Evolutionary conservation across 2,329 filamentous ascomycete species (phyloP).

Genomic region (Raffaelea arxii): DNA sequence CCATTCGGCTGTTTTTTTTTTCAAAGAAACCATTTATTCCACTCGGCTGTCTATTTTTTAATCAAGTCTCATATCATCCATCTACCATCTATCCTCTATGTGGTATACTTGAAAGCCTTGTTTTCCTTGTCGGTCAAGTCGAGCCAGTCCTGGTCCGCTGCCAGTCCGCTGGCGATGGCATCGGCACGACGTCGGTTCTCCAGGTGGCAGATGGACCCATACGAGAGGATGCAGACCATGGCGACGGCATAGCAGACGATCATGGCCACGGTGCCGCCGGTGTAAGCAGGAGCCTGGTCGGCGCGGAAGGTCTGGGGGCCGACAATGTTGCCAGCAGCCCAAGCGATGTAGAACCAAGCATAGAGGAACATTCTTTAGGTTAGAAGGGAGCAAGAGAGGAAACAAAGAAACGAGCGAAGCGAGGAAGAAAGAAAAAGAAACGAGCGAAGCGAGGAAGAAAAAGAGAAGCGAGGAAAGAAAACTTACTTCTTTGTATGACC

Average conservation of each 20-base stretch:
- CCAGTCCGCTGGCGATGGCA: background rate
- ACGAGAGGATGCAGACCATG: slow-evolving; percentile 6
- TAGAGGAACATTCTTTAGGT: slow-evolving; percentile 7
- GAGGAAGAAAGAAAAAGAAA: background rate
- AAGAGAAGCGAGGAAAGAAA: too few relatives aligned
- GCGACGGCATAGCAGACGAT: slow-evolving; percentile 10
- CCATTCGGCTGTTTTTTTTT: too few relatives aligned
- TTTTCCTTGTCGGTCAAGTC: slow-evolving; percentile 49
- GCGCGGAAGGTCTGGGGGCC: slow-evolving; percentile 46
- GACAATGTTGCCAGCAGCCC: slow-evolving; percentile 16
- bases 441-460: background rate
- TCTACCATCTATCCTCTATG: too few relatives aligned
- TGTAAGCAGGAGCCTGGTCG: slow-evolving; percentile 40
- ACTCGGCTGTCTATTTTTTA: too few relatives aligned
- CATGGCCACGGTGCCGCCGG: slow-evolving; percentile 35
- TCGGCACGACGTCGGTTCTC: slow-evolving; percentile 1
- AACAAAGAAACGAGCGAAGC: background rate
- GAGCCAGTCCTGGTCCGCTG: slow-evolving; percentile 28
- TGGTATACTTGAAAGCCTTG: slow-evolving; percentile 34
- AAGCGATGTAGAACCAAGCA: slow-evolving; percentile 21
- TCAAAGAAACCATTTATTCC: too few relatives aligned
- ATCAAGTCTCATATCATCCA: too few relatives aligned
- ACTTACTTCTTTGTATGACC: slow-evolving; percentile 13
- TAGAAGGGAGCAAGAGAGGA: background rate
- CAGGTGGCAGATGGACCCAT: slow-evolving; percentile 5